Conservation (phyloP, 164 flowering plant species). For the Malania oleifera region DNA sequence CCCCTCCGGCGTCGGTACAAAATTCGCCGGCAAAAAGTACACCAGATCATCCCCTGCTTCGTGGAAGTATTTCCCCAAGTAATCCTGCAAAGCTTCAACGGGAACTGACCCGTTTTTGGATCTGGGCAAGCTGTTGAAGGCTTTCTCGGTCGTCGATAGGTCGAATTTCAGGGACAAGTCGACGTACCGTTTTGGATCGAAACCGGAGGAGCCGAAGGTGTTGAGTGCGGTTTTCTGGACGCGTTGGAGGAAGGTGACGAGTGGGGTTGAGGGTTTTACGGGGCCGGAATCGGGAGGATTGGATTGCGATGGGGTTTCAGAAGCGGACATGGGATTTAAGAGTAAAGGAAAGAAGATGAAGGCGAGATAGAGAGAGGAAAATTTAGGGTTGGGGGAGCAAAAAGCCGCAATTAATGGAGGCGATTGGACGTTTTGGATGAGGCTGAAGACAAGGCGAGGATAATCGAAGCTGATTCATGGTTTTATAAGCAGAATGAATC, state of each 20-base stretch:
- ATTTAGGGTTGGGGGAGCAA: not conserved
- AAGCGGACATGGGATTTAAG: not conserved
- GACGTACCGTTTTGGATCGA: constrained; percentile 75
- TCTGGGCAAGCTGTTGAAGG: constrained; percentile 40
- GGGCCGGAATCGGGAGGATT: constrained; percentile 21
- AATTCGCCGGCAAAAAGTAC: constrained; percentile 52
- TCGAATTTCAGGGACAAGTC: constrained; percentile 59
- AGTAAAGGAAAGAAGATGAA: not conserved
- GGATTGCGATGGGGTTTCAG: not conserved
- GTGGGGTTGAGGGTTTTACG: constrained; percentile 38
- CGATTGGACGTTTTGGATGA: no score
- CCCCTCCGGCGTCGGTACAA: constrained; percentile 48
- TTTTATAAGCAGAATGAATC: no score
- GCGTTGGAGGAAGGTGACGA: constrained; percentile 50
- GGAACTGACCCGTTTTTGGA: constrained; percentile 37
- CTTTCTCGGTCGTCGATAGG: constrained; percentile 33
- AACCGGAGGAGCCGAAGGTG: constrained; percentile 37
- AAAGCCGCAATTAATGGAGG: not conserved
- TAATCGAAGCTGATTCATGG: no score
- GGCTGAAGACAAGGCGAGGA: not conserved
- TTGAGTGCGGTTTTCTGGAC: constrained; percentile 59
- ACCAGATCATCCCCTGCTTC: constrained; percentile 72
- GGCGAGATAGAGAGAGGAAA: not conserved
- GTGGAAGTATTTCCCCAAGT: constrained; percentile 37
- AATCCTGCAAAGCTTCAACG: constrained; percentile 29